Percentiles rank a stretch among this genome's conserved stretches.
Evolutionary conservation across 805 yeast species (phyloP).

Genomic region (Yamadazyma akitaensis): DNA sequence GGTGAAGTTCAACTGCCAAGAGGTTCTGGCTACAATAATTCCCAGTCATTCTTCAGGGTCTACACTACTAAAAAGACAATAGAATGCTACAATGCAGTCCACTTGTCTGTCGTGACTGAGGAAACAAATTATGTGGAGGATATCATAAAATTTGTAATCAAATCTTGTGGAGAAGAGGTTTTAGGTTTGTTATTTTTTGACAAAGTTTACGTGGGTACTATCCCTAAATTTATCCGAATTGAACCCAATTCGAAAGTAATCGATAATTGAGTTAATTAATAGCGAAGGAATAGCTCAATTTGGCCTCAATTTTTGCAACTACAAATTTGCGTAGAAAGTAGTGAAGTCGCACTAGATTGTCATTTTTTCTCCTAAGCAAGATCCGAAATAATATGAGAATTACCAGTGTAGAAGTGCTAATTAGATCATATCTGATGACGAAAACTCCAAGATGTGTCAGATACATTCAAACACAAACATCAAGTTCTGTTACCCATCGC

Average conservation of each 20-base stretch:
- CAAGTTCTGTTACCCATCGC: background rate
- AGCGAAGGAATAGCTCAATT: too few species aligned
- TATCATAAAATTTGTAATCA: conserved; percentile 6
- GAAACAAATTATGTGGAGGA: background rate
- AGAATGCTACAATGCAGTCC: conserved; percentile 13
- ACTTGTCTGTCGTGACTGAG: conserved; percentile 5
- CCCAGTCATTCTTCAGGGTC: conserved; percentile 10
- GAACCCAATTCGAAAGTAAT: too few species aligned
- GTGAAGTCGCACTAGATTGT: too few species aligned
- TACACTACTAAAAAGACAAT: conserved; percentile 14
- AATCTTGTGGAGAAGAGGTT: conserved; percentile 13
- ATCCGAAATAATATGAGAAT: too few species aligned
- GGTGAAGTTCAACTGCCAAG: conserved; percentile 5
- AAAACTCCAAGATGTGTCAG: background rate
- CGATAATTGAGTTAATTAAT: too few species aligned
- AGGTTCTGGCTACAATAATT: background rate
- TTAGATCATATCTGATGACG: background rate
- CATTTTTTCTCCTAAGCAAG: too few species aligned
- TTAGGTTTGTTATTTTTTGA: conserved; percentile 8
- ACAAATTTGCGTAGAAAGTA: too few species aligned
- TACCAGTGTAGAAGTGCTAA: too few species aligned
- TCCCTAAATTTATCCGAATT: background rate
- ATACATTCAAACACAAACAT: background rate
- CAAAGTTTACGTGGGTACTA: background rate
- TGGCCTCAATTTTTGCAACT: too few species aligned